Evolutionary conservation across 2,329 filamentous ascomycete genomes (phyloP), one percentile per base, ranked within the genome.

Genomic region (Aschersonia sp.): DNA sequence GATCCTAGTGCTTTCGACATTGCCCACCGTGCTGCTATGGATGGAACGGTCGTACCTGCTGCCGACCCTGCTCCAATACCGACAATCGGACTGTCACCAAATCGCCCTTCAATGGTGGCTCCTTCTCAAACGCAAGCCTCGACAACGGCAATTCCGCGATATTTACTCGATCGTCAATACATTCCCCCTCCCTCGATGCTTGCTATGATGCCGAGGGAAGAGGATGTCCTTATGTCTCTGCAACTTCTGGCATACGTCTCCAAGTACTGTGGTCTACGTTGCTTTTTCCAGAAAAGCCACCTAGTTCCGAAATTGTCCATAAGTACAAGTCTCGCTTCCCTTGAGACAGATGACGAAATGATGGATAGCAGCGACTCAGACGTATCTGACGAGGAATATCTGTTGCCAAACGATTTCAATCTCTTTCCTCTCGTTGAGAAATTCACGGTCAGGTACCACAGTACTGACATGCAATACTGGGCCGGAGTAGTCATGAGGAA

Each of bases 401-500:
- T 94, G 30, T 74, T 94, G 6, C 85, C 89, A 11, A 90, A 97
- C 59, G 87, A 97, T 63, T 90, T 94, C 67, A 98, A 98, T 66
- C 94, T 98, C 54, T 98, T 98, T 67, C 92, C 92, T 2, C 72
- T 98, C 37, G 92, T 98, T 44, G 92, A 98, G 66, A 97, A 95
- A 65, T 98, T 97, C 62, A 98, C 92, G 5, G 87, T 95, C 32
- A 81, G 92, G 53, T 88, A 95, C 60, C 87, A 95, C 66, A 88
- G 86, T 53, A 86, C 87, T 50, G 89, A 95, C 62, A 98, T 98
- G 92, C 90, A 95, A 64, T 98, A 98, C 69, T 98, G 92, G 92
- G 92, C 92, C 14, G 92, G 90, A 52, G 92, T 98, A 12, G 92
- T 98, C 43, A 98, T 98, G 92, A 79, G 92, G 53, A 98, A 98